Base-by-base conservation (phyloP, 176 grass and related monocot species). In the Phoenix roebelenii region DNA sequence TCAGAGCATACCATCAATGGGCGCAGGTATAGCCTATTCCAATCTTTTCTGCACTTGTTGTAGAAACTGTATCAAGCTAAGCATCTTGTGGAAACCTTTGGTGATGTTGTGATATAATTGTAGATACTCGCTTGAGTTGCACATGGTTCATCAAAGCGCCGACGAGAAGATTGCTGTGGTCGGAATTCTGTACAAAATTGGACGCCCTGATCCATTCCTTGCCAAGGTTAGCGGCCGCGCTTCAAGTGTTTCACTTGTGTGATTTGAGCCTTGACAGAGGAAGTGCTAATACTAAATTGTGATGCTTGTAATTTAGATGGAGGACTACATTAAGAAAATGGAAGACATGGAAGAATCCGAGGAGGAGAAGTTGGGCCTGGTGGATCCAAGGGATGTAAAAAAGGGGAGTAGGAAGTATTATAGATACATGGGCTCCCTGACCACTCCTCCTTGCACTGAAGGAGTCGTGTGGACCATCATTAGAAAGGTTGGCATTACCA, bases 351-450 rank as follows among this genome's bases (percentile, higher is more conserved):
- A 22, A 25, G 77, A 74, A 44, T 44, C 35, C 2, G 26, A 25
- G 19, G 77, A 95, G 78, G 74, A 79, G 69, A 50, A 22, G 28
- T 12, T 84, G 61, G 66, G 76, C 0, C 1, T 22, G 19, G 15
- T 87, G 0, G 71, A 95, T 69, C 79, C 86, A 1, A 67, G 60
- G 3, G 22, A 17, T 17, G 51, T 77, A 0, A 66, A 52, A 3
- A 76, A 70, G 18, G 52, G 49, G 16, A 82, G 70, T 60, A 56
- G 67, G 66, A 76, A 74, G 14, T 95, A 89, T 49, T 87, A 79
- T 67, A 81, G 90, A 54, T 95, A 89, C 70, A 29, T 85, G 48
- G 90, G 90, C 3, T 95, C 90, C 0, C 86, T 95, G 57, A 95
- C 83, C 55, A 71, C 67, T 39, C 90, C 86, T 16, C 77, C 74